Percentiles rank a stretch among this genome's conserved stretches.
Conservation (phyloP, 2,329 filamentous ascomycete species). For the Pseudocercospora musae region DNA sequence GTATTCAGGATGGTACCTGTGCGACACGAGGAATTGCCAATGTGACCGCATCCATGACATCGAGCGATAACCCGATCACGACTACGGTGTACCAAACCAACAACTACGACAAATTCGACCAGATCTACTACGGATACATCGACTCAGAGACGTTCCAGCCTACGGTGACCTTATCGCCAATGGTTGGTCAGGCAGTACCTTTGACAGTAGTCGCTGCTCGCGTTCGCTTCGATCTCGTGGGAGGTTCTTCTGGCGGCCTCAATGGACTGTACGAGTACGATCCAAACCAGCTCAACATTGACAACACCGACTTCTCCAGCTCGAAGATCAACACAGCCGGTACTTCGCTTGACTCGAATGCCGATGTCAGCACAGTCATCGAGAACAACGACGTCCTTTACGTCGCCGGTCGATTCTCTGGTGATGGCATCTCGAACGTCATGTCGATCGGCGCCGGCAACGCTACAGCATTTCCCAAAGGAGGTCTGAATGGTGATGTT, state of each 20-base stretch:
- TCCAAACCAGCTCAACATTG: slow-evolving; percentile 56
- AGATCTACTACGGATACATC: slow-evolving; percentile 80
- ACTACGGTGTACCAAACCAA: slow-evolving; percentile 82
- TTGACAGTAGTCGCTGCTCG: slow-evolving; percentile 86
- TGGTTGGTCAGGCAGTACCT: slow-evolving; percentile 59
- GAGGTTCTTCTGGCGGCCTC: slow-evolving; percentile 68
- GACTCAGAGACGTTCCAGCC: slow-evolving; percentile 77
- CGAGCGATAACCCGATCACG: slow-evolving; percentile 49
- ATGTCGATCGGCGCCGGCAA: slow-evolving; percentile 65
- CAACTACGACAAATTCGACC: slow-evolving; percentile 93
- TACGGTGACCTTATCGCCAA: slow-evolving; percentile 73
- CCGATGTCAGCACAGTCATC: slow-evolving; percentile 67
- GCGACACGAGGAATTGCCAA: slow-evolving; percentile 73
- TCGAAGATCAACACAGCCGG: slow-evolving; percentile 78
- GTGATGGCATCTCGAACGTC: slow-evolving; percentile 67
- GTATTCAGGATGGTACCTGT: slow-evolving; percentile 75
- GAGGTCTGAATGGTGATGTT: slow-evolving; percentile 80
- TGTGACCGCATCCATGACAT: slow-evolving; percentile 67
- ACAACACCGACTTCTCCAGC: slow-evolving; percentile 62
- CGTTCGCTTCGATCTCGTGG: slow-evolving; percentile 72
- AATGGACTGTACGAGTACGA: slow-evolving; percentile 91
- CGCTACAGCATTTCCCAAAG: slow-evolving; percentile 59
- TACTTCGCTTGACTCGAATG: slow-evolving; percentile 62
- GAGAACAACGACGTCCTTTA: slow-evolving; percentile 59
- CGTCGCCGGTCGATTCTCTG: slow-evolving; percentile 81